Percentiles rank a stretch among this genome's conserved stretches.
Evolutionary conservation across 768 basidiomycete species (phyloP).

Genomic region (Ramaria rubella): DNA sequence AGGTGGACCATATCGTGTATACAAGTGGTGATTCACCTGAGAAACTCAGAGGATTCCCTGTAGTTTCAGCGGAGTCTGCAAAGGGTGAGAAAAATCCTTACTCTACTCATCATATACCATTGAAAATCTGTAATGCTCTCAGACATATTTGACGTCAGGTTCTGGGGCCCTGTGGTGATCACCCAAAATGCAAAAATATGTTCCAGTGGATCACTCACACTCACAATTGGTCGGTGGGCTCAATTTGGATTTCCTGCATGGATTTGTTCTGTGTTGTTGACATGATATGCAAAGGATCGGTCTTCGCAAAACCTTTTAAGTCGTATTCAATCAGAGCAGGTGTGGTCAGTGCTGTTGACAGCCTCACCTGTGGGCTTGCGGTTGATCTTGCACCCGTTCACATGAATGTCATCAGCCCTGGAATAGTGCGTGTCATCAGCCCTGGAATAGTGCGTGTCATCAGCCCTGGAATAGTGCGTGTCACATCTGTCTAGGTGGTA

Average conservation of each 20-base stretch:
- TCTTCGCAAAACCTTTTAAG: conserved; percentile 7
- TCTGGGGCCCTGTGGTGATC: conserved; percentile 14
- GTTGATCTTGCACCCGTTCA: conserved; percentile 17
- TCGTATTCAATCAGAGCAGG: conserved; percentile 12
- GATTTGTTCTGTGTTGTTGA: not conserved
- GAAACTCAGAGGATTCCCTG: conserved; percentile 6
- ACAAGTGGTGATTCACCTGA: conserved; percentile 11
- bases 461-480: too few species aligned
- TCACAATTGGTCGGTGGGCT: conserved; percentile 13
- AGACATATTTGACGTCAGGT: conserved; percentile 15
- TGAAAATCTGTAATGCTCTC: not conserved
- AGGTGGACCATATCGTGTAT: conserved; percentile 13
- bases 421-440: conserved; percentile 10
- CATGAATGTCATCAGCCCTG: conserved; percentile 14
- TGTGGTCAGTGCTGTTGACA: conserved; percentile 14
- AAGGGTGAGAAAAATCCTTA: not conserved
- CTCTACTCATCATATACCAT: not conserved
- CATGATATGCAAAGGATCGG: conserved; percentile 6
- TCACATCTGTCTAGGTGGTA: not conserved
- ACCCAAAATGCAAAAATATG: conserved; percentile 11
- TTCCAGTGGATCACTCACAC: conserved; percentile 10
- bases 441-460: too few species aligned
- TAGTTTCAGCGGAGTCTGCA: not conserved
- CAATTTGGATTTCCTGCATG: too few species aligned
- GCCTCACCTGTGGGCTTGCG: conserved; percentile 13